Base-by-base conservation (phyloP, 78 protist genomes). In the Polysphondylium violaceum region DNA sequence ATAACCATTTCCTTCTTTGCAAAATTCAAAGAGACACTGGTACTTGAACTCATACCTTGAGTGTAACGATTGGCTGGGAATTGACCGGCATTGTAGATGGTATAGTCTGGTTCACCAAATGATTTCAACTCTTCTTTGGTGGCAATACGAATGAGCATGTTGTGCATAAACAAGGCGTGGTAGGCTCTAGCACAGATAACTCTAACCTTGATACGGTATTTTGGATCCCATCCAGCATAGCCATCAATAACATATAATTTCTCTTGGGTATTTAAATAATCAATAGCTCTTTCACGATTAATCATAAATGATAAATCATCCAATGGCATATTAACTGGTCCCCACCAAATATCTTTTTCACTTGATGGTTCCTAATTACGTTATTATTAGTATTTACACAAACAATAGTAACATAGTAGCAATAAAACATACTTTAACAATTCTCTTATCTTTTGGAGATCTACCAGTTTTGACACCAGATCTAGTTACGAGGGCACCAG, bases 91-190 rank as follows among this genome's bases (percentile, higher is more conserved):
- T 97, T 97, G 94, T 93, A 97, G 67, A 97, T 95, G 41, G 92
- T 86, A 87, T 76, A 97, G 78, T 97, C 98, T 23, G 98, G 98
- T 56, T 92, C 91, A 63, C 96, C 98, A 59, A 95, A 94, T 71
- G 60, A 43, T 71, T 36, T 81, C 19, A 94, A 75, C 59, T 94
- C 97, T 44, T 90, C 95, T 31, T 23, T 90, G 21, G 95, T 93
- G 47, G 99, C 97, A 25, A 35, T 27, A 31, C 96, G 93, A 79
- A 97, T 95, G 76, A 97, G 87, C 99, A 97, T 97, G 93, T 96
- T 97, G 76, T 75, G 78, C 97, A 97, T 95, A 86, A 98, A 98
- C 60, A 97, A 92, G 0, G 98, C 98, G 73, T 98, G 99, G 77
- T 97, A 96, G 6, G 99, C 98, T 27, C 94, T 77, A 12, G 94